These are phyloP conservation scores for Pyrrhoderma lamaoense DNA, from an alignment of 1,284 basidiomycete species.

Conservation along the genomic window DNA sequence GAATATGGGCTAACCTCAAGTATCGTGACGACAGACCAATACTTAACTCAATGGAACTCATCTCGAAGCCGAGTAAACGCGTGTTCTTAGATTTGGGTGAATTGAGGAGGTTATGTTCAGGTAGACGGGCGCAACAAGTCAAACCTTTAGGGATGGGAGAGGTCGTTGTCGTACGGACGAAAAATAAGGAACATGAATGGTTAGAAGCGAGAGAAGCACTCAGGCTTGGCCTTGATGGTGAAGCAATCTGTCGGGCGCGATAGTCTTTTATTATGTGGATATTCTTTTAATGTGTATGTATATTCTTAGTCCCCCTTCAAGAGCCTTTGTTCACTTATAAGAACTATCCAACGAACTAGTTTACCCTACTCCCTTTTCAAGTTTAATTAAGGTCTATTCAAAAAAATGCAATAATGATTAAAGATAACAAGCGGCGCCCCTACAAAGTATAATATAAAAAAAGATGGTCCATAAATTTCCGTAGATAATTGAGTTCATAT, in stretches of 20 bases:
- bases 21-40: slow-evolving; percentile 83
- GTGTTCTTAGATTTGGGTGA: slow-evolving; percentile 70
- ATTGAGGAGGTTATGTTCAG: slow-evolving; percentile 67
- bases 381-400: too few species aligned
- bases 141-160: slow-evolving; percentile 80
- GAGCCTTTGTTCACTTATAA: too few species aligned
- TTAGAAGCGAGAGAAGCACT: slow-evolving; percentile 68
- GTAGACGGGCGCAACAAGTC: slow-evolving; percentile 60
- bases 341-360: too few species aligned
- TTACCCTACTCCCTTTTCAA: too few species aligned
- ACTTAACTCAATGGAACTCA: slow-evolving; percentile 61
- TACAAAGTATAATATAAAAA: too few species aligned
- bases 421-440: too few species aligned
- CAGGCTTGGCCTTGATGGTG: slow-evolving; percentile 55
- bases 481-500: background rate
- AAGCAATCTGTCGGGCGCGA: slow-evolving; percentile 68
- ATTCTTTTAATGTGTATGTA: background rate
- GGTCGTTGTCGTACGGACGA: slow-evolving; percentile 74
- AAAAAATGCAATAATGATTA: too few species aligned
- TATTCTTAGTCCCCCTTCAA: too few species aligned
- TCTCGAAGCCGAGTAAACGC: slow-evolving; percentile 68
- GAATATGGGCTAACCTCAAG: slow-evolving; percentile 88
- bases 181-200: slow-evolving; percentile 61
- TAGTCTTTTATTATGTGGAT: slow-evolving; percentile 23
- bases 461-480: too few species aligned